phyloP scores from a whole-genome alignment of 768 basidiomycete species.

The Lactarius tabidus region DNA sequence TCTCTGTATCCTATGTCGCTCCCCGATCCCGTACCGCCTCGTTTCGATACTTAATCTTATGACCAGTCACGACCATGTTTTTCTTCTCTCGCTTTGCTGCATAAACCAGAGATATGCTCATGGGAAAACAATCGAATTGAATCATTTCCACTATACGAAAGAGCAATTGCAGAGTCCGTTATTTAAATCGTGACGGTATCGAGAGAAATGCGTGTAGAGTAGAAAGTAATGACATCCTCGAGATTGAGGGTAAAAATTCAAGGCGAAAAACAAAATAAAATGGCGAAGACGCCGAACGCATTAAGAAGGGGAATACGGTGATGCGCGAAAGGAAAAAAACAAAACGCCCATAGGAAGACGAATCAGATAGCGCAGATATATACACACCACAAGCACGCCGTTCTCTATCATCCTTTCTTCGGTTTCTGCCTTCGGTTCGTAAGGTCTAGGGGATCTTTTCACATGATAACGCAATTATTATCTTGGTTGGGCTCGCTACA shows the following conservation, averaged over 20 bases:
- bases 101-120: constrained; percentile 18
- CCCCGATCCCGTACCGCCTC: constrained; percentile 7
- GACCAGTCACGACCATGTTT: constrained; percentile 24
- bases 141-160: constrained; percentile 8
- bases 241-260: neutral
- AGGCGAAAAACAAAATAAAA: neutral
- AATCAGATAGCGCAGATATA: neutral
- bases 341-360: neutral
- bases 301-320: neutral
- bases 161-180: neutral
- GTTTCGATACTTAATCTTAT: constrained; percentile 24
- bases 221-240: neutral
- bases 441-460: neutral
- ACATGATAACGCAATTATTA: constrained; percentile 89
- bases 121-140: constrained; percentile 16
- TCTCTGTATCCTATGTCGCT: constrained; percentile 22
- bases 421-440: neutral
- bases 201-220: neutral
- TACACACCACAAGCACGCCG: neutral
- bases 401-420: neutral
- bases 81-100: constrained; percentile 6
- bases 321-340: neutral
- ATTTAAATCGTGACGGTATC: neutral
- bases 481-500: constrained; percentile 71
- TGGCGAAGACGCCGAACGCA: neutral